Evolutionary conservation across 345 rosid genomes (phyloP).

Genomic region (Barbarea vulgaris): DNA sequence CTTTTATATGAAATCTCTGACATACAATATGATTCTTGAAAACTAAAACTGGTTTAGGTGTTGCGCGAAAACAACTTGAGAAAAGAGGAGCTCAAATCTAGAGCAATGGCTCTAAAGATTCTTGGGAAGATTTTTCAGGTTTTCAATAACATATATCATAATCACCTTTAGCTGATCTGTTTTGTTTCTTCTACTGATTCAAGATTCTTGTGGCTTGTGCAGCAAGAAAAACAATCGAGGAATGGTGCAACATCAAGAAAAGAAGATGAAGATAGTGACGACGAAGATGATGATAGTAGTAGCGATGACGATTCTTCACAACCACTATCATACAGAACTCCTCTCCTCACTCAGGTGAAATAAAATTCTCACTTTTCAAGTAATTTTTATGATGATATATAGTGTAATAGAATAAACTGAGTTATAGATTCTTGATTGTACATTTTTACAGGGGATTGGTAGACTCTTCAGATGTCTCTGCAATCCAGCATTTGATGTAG

Average conservation of each 20-base stretch:
- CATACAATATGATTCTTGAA: constrained; percentile 1
- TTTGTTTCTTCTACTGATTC: constrained; percentile 18
- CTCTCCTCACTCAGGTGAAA: constrained; percentile 78
- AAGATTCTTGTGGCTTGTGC: constrained; percentile 27
- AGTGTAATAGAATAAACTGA: not conserved
- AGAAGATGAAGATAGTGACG: constrained; percentile 64
- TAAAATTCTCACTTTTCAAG: not conserved
- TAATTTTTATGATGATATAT: not conserved
- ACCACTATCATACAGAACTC: constrained; percentile 75
- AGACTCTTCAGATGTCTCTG: constrained; percentile 96
- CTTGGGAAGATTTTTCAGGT: constrained; percentile 94
- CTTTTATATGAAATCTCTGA: not conserved
- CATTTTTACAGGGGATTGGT: constrained; percentile 72
- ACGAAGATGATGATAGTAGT: constrained; percentile 69
- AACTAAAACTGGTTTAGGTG: constrained; percentile 48
- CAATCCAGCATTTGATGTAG: constrained; percentile 93
- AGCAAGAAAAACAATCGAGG: constrained; percentile 58
- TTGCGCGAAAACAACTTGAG: constrained; percentile 60
- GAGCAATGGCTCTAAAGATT: constrained; percentile 69
- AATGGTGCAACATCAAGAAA: constrained; percentile 59
- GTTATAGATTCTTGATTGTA: not conserved
- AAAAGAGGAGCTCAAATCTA: constrained; percentile 76
- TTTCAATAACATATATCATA: not conserved
- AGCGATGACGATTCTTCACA: constrained; percentile 69
- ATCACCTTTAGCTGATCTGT: not conserved